These are phyloP conservation scores for Pseudohyphozyma bogoriensis DNA, from an alignment of 768 basidiomycete genomes.

Conservation along the genomic window DNA sequence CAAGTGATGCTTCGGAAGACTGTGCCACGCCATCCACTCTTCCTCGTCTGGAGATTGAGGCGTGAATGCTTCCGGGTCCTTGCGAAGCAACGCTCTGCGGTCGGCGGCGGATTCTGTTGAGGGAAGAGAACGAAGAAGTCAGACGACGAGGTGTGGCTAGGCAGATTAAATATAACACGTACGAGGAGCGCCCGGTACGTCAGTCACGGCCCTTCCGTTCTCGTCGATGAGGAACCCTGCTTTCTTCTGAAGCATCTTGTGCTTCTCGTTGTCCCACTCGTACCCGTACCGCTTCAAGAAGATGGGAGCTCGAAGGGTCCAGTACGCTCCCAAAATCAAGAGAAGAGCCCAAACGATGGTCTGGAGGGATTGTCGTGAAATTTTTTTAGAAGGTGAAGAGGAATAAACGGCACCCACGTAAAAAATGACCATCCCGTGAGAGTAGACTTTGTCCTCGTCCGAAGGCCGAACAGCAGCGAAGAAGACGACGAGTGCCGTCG, in stretches of 20 bases:
- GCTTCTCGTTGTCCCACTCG: too few species aligned
- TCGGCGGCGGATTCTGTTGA: too few species aligned
- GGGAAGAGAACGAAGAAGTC: too few species aligned
- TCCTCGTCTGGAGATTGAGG: not conserved
- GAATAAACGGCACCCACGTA: too few species aligned
- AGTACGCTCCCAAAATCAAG: constrained; percentile 16
- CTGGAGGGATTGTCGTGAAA: constrained; percentile 5
- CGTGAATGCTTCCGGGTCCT: not conserved
- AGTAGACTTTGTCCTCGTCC: too few species aligned
- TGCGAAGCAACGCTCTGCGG: not conserved
- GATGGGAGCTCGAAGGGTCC: constrained; percentile 18
- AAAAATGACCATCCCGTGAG: too few species aligned
- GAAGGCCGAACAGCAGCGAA: not conserved
- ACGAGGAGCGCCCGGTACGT: not conserved
- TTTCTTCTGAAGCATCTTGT: too few species aligned
- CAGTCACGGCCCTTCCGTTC: too few species aligned
- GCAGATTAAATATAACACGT: too few species aligned
- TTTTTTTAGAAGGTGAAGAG: too few species aligned
- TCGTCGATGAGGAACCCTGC: not conserved
- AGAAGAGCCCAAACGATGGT: constrained; percentile 16
- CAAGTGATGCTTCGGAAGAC: not conserved
- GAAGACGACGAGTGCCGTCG: constrained; percentile 11
- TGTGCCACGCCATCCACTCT: too few species aligned
- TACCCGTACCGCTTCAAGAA: constrained; percentile 10
- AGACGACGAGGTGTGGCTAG: too few species aligned